phyloP scores from a whole-genome alignment of 2,329 filamentous ascomycete genomes.

The Coniella vitis region DNA sequence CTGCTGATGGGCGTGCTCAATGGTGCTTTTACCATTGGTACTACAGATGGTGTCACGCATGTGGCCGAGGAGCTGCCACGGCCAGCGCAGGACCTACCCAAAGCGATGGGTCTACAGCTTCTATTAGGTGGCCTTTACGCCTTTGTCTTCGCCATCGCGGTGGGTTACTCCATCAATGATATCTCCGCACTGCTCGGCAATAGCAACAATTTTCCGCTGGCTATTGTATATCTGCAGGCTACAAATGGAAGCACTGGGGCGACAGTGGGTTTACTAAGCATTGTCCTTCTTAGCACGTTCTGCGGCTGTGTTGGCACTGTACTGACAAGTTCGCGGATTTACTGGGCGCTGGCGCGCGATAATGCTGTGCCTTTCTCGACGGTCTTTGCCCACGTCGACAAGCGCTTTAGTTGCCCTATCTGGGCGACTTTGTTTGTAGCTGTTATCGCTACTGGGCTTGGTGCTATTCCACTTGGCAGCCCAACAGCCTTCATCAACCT shows the following conservation, averaged over 20 bases:
- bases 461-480: constrained; percentile 50
- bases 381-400: constrained; percentile 47
- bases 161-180: constrained; percentile 50
- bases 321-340: constrained; percentile 25
- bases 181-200: constrained; percentile 43
- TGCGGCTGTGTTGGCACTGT: constrained; percentile 42
- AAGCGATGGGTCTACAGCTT: constrained; percentile 43
- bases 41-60: constrained; percentile 56
- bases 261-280: constrained; percentile 50
- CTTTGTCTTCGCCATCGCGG: constrained; percentile 42
- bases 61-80: constrained; percentile 53
- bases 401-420: constrained; percentile 49
- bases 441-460: constrained; percentile 43
- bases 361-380: constrained; percentile 51
- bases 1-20: constrained; percentile 61
- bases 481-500: constrained; percentile 49
- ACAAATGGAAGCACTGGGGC: constrained; percentile 40
- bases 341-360: constrained; percentile 52
- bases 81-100: constrained; percentile 41
- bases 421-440: constrained; percentile 51
- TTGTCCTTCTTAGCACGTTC: constrained; percentile 45
- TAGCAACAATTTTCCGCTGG: constrained; percentile 52
- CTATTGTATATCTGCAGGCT: constrained; percentile 55
- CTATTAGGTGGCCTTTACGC: constrained; percentile 39
- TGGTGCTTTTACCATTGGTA: constrained; percentile 60